phyloP scores from a whole-genome alignment of 495 filamentous ascomycete species.

The Penicillium tannophilum region DNA sequence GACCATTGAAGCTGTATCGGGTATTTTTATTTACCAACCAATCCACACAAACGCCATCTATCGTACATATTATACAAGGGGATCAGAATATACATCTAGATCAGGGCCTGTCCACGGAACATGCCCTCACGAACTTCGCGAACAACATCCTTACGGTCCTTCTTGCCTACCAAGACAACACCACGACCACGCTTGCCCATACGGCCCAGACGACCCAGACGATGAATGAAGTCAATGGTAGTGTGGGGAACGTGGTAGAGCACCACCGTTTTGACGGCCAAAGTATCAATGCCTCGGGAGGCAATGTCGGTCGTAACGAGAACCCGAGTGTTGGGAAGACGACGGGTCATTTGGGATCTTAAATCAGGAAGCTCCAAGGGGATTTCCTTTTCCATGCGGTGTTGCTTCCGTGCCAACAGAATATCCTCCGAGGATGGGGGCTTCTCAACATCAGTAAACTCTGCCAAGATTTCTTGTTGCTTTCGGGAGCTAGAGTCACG shows the following conservation, averaged over 20 bases:
- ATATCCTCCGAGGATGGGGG: conserved; percentile 47
- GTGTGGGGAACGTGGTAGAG: conserved; percentile 95
- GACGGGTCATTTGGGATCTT: conserved; percentile 25
- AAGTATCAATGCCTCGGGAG: conserved; percentile 90
- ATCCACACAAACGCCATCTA: conserved; percentile 7
- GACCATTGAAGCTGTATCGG: neutral
- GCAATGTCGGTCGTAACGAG: conserved; percentile 92
- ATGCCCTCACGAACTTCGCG: conserved; percentile 92
- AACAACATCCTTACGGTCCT: conserved; percentile 87
- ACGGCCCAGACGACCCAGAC: conserved; percentile 84
- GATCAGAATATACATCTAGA: conserved; percentile 48
- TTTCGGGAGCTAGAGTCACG: conserved; percentile 75
- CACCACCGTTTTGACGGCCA: conserved; percentile 88
- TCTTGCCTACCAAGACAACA: conserved; percentile 84
- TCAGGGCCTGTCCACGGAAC: conserved; percentile 87
- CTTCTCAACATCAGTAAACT: conserved; percentile 67
- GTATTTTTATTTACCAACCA: neutral
- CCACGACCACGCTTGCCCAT: conserved; percentile 92
- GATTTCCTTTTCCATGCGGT: conserved; percentile 33
- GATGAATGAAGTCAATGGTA: conserved; percentile 96
- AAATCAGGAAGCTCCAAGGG: conserved; percentile 34
- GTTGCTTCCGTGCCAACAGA: conserved; percentile 34
- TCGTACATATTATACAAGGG: conserved; percentile 11
- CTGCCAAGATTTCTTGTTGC: conserved; percentile 70
- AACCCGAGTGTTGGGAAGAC: conserved; percentile 74